Evolutionary conservation across 1,139 yeast species (phyloP), one percentile per base, ranked within the genome.

Genomic region (Saccharomyces hybrid): DNA sequence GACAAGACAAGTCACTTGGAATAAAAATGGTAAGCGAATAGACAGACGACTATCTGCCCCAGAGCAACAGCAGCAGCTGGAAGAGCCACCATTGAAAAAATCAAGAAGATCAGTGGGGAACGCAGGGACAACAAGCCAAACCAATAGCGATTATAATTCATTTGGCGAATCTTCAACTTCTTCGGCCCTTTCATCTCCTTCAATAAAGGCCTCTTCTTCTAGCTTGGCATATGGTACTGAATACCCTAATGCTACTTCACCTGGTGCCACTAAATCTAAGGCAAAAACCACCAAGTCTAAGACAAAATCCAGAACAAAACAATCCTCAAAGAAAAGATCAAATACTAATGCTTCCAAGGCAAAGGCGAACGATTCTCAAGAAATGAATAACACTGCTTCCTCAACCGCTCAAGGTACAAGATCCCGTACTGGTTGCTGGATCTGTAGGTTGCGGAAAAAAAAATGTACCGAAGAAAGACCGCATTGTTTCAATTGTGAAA

Each of bases 361-460:
- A 38, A 38, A 38, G 11, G 44, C 44, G 19, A 38, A 38, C 19
- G 11, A 38, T 13, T 23, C 26, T 3, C 27, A 62, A 60, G 47
- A 63, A 62, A 48, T 58, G 58, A 42, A 51, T 60, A 2, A 55
- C 64, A 9, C 44, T 19, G 6, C 44, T 38, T 38, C 44, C 25
- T 38, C 44, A 38, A 19, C 44, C 23, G 9, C 44, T 38, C 44
- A 38, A 29, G 70, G 65, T 5, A 73, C 77, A 11, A 71, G 85
- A 55, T 81, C 85, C 0, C 78, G 78, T 58, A 74, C 72, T 42
- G 88, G 88, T 0, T 83, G 88, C 62, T 83, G 88, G 88, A 83
- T 85, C 4, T 83, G 88, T 63, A 67, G 88, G 56, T 70, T 83
- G 25, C 76, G 89, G 50, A 82, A 83, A 62, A 83, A 83, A 64